Evolutionary conservation across 177 flowering plant species (phyloP).

Genomic region (Vitis hybrid): DNA sequence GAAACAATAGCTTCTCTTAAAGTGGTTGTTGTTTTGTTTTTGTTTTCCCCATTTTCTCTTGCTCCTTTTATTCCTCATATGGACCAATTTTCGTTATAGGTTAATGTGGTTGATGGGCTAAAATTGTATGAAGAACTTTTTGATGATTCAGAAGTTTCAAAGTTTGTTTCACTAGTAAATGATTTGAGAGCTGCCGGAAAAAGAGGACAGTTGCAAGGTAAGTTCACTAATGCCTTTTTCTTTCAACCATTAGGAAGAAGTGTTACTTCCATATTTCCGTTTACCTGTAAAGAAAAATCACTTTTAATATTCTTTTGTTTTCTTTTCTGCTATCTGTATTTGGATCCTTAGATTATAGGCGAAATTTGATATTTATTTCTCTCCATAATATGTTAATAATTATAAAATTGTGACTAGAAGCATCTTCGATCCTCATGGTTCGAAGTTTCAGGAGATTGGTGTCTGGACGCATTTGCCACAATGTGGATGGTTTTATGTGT

Average conservation of each 20-base stretch:
- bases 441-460: not conserved
- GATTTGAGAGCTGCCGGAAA: conserved; percentile 79
- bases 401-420: not conserved
- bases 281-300: not conserved
- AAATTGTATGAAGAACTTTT: conserved; percentile 60
- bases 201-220: conserved; percentile 80
- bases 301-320: not conserved
- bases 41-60: not conserved
- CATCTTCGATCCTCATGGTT: not conserved
- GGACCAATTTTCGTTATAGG: conserved; percentile 30
- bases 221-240: conserved; percentile 25
- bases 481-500: not conserved
- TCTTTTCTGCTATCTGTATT: not conserved
- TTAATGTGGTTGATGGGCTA: conserved; percentile 81
- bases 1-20: not conserved
- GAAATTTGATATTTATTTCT: not conserved
- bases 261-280: too few species aligned
- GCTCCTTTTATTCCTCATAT: conserved; percentile 3
- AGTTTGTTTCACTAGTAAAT: conserved; percentile 57
- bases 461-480: not conserved
- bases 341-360: not conserved
- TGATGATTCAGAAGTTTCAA: conserved; percentile 55
- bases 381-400: not conserved
- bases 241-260: too few species aligned
- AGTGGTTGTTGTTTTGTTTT: not conserved